Conservation (phyloP, 108 stramenopile species). For the Cyclotella sp. region DNA sequence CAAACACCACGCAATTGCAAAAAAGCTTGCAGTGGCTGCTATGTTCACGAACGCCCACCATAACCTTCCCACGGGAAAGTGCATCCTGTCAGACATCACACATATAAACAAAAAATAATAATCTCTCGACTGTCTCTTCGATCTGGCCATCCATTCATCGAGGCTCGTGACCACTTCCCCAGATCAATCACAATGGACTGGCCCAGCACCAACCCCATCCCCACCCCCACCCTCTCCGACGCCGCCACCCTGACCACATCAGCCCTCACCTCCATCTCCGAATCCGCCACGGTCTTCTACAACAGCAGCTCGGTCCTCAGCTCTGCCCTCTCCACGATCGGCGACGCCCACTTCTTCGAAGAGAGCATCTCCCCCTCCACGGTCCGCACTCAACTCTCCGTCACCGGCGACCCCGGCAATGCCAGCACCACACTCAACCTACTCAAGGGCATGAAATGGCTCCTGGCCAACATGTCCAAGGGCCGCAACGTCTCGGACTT, state of each 20-base stretch:
- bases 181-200: slow-evolving; percentile 13
- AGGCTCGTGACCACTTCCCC: background rate
- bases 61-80: too few species aligned
- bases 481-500: slow-evolving; percentile 96
- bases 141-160: too few species aligned
- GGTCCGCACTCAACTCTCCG: slow-evolving; percentile 73
- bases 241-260: slow-evolving; percentile 30
- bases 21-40: too few species aligned
- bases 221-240: slow-evolving; percentile 17
- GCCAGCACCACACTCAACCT: slow-evolving; percentile 78
- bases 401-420: slow-evolving; percentile 74
- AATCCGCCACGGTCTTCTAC: slow-evolving; percentile 31
- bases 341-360: slow-evolving; percentile 97
- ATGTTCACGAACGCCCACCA: too few species aligned
- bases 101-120: too few species aligned
- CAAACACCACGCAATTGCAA: too few species aligned
- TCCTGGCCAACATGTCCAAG: slow-evolving; percentile 96
- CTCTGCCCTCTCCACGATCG: slow-evolving; percentile 66
- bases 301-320: slow-evolving; percentile 59
- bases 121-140: too few species aligned
- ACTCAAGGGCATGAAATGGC: slow-evolving; percentile 97
- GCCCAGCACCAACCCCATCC: slow-evolving; percentile 21
- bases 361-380: slow-evolving; percentile 93
- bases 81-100: too few species aligned
- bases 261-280: slow-evolving; percentile 27